Conservation (phyloP, 495 filamentous ascomycete genomes). For the Xeromyces bisporus region DNA sequence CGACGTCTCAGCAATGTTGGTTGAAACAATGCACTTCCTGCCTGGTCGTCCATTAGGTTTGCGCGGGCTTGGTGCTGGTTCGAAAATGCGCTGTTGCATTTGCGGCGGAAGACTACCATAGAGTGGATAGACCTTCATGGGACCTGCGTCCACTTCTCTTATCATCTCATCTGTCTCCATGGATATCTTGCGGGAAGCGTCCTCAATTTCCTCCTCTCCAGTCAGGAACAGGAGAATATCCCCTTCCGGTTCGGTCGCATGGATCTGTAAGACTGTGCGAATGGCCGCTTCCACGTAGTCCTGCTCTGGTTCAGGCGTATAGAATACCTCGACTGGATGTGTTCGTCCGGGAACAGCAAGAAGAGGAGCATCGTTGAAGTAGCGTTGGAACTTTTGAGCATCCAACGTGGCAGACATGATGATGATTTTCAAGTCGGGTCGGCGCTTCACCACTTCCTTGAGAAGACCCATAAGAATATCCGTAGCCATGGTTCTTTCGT, state of each 20-base stretch:
- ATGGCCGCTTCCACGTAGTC: constrained; percentile 95
- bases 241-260: constrained; percentile 78
- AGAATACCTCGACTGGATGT: constrained; percentile 95
- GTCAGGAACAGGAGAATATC: constrained; percentile 95
- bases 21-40: constrained; percentile 88
- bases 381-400: constrained; percentile 94
- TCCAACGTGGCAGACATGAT: constrained; percentile 98
- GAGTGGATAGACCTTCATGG: constrained; percentile 76
- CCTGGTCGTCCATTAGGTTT: constrained; percentile 67
- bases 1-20: constrained; percentile 95
- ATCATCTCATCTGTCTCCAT: constrained; percentile 84
- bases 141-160: constrained; percentile 77
- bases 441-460: constrained; percentile 63
- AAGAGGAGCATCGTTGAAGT: constrained; percentile 87
- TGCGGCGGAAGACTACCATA: constrained; percentile 85
- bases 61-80: constrained; percentile 58
- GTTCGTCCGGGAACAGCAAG: constrained; percentile 92
- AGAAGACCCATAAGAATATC: constrained; percentile 93
- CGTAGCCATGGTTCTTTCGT: constrained; percentile 88
- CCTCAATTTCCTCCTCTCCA: constrained; percentile 98
- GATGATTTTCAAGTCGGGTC: constrained; percentile 84
- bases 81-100: constrained; percentile 92
- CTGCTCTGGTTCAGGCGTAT: constrained; percentile 87
- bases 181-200: constrained; percentile 77
- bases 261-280: constrained; percentile 89